Percentiles rank a stretch among this genome's conserved stretches.
Conservation (phyloP, 257 asterid species). For the Eustoma russellianum region DNA sequence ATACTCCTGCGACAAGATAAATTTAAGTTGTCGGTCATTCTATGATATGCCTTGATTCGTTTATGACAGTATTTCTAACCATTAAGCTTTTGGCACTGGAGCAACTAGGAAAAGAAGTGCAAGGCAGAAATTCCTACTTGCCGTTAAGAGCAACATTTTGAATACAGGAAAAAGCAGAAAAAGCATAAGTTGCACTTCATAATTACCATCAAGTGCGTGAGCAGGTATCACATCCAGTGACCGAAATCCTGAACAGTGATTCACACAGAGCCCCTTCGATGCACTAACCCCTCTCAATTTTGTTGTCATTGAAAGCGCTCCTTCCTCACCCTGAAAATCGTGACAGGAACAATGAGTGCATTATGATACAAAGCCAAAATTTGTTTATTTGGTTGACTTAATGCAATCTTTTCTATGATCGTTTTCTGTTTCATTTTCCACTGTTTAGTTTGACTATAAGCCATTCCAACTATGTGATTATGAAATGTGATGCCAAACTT, state of each 20-base stretch:
- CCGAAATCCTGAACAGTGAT: slow-evolving; percentile 95
- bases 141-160: background rate
- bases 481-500: no score
- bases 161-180: background rate
- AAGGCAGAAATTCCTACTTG: no score
- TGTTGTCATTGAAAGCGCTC: slow-evolving; percentile 97
- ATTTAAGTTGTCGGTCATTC: background rate
- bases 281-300: slow-evolving; percentile 60
- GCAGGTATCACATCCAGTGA: slow-evolving; percentile 41
- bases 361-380: background rate
- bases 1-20: slow-evolving; percentile 45
- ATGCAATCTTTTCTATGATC: no score
- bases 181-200: background rate
- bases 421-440: no score
- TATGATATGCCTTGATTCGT: background rate
- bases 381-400: no score
- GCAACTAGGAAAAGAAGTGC: no score
- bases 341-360: slow-evolving; percentile 6
- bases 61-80: background rate
- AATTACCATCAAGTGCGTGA: slow-evolving; percentile 58
- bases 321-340: slow-evolving; percentile 82
- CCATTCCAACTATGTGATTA: no score
- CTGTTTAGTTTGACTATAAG: no score
- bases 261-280: slow-evolving; percentile 86
- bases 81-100: no score